Base-by-base conservation (phyloP, 148 eudicot genomes). In the Amaranthus hypochondriacus region DNA sequence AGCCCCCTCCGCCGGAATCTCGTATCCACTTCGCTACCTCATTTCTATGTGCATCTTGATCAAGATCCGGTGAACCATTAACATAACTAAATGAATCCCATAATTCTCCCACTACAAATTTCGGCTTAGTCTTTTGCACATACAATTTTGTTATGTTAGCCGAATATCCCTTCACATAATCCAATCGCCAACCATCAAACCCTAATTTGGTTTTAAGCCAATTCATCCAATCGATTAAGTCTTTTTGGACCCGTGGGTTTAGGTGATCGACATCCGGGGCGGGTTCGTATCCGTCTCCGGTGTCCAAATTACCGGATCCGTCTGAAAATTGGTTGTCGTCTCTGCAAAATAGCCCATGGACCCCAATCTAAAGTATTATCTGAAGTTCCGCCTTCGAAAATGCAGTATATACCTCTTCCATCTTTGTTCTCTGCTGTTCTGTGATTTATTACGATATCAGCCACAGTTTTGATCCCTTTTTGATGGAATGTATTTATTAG, bases 241-340 rank as follows among this genome's bases (percentile, higher is more conserved):
- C 92, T 4, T 11, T 84, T 77, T 85, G 92, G 11, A 86, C 88
- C 3, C 81, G 83, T 10, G 84, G 81, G 44, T 89, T 91, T 2
- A 89, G 82, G 44, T 89, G 97, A 53, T 91, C 97, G 2, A 87
- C 82, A 56, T 89, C 97, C 0, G 97, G 97, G 4, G 93, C 93
- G 4, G 74, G 75, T 9, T 48, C 77, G 13, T 66, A 89, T 48
- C 68, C 78, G 0, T 48, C 81, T 9, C 97, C 97, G 0, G 90
- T 86, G 18, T 92, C 97, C 2, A 9, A 70, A 50, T 92, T 84
- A 1, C 92, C 95, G 0, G 79, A 72, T 21, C 92, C 97, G 52
- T 87, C 87, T 1, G 91, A 87, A 65, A 81, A 89, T n/a, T 77
- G 50, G 3, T 43, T 62, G 43, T 92, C 94, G 42, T 86, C 83